Base-by-base conservation (phyloP, 768 basidiomycete species). In the Boletus fagicola region DNA sequence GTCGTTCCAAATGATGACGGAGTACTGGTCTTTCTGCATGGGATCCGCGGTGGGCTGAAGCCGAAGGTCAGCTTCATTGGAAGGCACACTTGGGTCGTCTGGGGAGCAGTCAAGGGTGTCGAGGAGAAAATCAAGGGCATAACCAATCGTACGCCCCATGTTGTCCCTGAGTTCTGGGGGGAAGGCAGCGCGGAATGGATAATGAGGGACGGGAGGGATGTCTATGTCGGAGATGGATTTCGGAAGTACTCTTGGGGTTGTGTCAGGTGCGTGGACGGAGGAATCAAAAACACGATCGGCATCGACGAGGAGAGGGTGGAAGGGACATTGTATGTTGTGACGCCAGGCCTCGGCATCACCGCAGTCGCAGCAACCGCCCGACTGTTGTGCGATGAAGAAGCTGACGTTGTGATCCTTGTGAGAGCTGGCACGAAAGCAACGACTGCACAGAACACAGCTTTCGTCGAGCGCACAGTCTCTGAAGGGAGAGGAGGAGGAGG, bases 341-440 rank as follows among this genome's bases (percentile, higher is more conserved):
- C 85, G 81, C 94, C 94, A 98, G 2, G 92, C 92, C 66, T 96
- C 90, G 24, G 81, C 78, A 66, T 98, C 95, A 16, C 94, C 94
- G 65, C 96, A 98, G 72, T 98, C 94, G 68, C 97, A 99, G 63
- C 92, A 94, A 5, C 94, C 91, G 8, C 94, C 90, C 0, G 90
- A 87, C 63, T 97, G 94, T 56, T 92, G 91, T 9, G 90, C 87
- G 62, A 96, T 89, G 72, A 92, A 93, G 76, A 98, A 95, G 57
- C 89, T 88, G 64, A 98, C 86, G 62, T 93, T 96, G 75, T 98
- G 96, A 45, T 85, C 86, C 22, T 77, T 75, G 68, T 98, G 96
- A 55, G 88, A 80, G n/a, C 90, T 89, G 1, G 89, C 83, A 63
- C 91, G 87, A 75, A 95, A 98, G 72, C 97, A 98, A 48, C 82